A percentile compares a stretch with the other conserved stretches of the same genome.
Conservation (phyloP, 129 eudicot species). For the Mikania micrantha region DNA sequence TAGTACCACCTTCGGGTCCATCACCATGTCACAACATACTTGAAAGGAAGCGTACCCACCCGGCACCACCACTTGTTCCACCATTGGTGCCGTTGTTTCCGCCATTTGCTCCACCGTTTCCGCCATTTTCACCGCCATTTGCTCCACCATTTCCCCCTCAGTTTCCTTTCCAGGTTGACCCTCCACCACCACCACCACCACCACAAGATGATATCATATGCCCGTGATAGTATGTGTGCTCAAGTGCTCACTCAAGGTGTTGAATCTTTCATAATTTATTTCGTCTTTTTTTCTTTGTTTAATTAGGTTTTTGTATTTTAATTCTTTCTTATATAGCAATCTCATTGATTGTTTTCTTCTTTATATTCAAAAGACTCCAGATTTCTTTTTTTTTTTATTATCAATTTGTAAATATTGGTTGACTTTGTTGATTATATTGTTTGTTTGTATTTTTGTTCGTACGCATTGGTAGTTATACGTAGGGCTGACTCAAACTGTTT, state of each 20-base stretch:
- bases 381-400: not conserved
- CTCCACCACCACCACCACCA: conserved; percentile 20
- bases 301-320: not conserved
- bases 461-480: not conserved
- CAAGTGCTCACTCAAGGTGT: too few relatives aligned
- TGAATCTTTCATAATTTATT: too few relatives aligned
- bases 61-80: not conserved
- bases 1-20: conserved; percentile 50
- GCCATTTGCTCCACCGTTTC: conserved; percentile 1
- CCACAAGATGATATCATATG: conserved; percentile 15
- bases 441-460: not conserved
- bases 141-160: not conserved
- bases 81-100: not conserved
- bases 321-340: not conserved
- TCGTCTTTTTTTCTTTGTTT: not conserved
- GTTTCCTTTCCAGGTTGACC: conserved; percentile 8
- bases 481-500: too few relatives aligned
- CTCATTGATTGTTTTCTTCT: conserved; percentile 9
- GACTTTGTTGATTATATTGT: not conserved
- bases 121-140: not conserved
- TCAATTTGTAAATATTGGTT: not conserved
- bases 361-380: not conserved
- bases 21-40: conserved; percentile 8
- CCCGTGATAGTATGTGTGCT: conserved; percentile 4
- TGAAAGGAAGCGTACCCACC: conserved; percentile 23